Evolutionary conservation across 2,329 filamentous ascomycete genomes (phyloP), one percentile per base, ranked within the genome.

Genomic region (Triangularia verruculosa): DNA sequence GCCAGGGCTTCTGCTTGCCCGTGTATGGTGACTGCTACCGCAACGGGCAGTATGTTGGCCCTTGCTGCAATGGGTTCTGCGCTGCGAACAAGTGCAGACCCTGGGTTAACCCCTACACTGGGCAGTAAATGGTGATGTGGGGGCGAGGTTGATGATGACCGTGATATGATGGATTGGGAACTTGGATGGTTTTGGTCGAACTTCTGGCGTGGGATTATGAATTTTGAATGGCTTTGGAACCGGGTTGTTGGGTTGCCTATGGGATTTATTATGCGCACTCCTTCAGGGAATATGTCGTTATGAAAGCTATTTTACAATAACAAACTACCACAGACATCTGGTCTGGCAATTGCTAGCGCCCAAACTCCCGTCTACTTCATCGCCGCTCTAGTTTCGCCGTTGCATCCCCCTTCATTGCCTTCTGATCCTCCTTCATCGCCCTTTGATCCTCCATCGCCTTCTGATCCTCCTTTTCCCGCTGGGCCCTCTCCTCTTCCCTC

Each of bases 1-100:
- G 80, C 71, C 66, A 73, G 59, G 78, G 79, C 60, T 67, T 71
- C 2, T 83, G 79, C 67, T 72, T 82, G n/a, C 65, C 73, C 1
- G 77, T 73, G 4, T 79, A 78, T 59, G 70, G 77, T 22, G 70
- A 72, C 24, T 80, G 79, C 68, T 79, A 75, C 66, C 56, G 64
- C 43, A 69, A 76, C 8, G 76, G 74, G 2, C 75, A 78, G 65
- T 71, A 62, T 13, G 69, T 77, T 5, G 78, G 76, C 0, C 69
- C 72, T 27, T 81, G 79, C 74, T 81, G 79, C 70, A 77, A 75
- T 22, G 79, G 79, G 4, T 77, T 75, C 67, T 81, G 79, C 61
- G 77, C 77, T 2, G 79, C 76, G 3, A 74, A 73, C 28, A 74
- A 73, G 59, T 82, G 79, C 69, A 73, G 77, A 22, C 76, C 79